A percentile compares a stretch with the other conserved stretches of the same genome.
phyloP scores from a whole-genome alignment of 164 flowering plant genomes.

The Vitis cinerea region DNA sequence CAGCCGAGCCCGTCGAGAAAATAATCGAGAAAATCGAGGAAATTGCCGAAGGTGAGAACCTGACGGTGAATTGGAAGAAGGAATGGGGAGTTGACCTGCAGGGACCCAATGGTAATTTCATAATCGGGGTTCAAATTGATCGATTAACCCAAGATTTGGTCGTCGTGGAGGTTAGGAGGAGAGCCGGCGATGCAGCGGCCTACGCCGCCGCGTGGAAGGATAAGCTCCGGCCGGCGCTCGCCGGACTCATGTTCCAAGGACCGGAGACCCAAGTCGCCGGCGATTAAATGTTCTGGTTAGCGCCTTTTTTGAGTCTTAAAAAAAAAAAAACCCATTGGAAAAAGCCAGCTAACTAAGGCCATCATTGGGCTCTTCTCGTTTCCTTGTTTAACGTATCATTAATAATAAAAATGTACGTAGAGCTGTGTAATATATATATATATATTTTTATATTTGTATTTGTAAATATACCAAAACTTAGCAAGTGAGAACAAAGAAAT shows the following conservation, averaged over 20 bases:
- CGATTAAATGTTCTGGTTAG: not conserved
- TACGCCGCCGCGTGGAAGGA: conserved; percentile 37
- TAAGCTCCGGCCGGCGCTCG: conserved; percentile 26
- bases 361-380: too few relatives aligned
- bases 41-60: conserved; percentile 25
- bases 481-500: too few relatives aligned
- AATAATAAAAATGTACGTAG: too few relatives aligned
- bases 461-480: too few relatives aligned
- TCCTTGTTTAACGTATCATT: too few relatives aligned
- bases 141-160: conserved; percentile 44
- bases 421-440: too few relatives aligned
- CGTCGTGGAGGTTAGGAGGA: conserved; percentile 50
- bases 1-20: conserved; percentile 33
- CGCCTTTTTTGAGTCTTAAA: too few relatives aligned
- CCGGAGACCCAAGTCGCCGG: not conserved
- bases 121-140: conserved; percentile 31
- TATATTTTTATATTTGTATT: too few relatives aligned
- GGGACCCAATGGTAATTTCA: conserved; percentile 41
- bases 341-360: too few relatives aligned
- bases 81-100: conserved; percentile 41
- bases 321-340: too few relatives aligned
- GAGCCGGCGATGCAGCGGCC: conserved; percentile 29
- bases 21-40: conserved; percentile 40
- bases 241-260: conserved; percentile 5
- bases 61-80: conserved; percentile 33